phyloP scores from a whole-genome alignment of 108 stramenopile species.

The Pseudonitzschia delicatissima region DNA sequence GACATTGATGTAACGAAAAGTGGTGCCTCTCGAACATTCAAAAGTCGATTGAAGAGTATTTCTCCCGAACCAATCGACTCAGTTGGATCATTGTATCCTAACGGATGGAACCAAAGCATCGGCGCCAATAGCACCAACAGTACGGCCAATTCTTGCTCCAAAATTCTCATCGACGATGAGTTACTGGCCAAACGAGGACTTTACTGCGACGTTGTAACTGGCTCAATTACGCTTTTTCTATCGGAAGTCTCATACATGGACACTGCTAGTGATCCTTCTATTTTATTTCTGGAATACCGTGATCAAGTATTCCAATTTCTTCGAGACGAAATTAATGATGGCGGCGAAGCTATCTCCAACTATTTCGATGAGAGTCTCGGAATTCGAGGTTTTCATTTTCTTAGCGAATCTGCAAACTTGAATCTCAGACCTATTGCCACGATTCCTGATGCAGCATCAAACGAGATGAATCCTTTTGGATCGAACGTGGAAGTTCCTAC shows the following conservation, averaged over 20 bases:
- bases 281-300: background rate
- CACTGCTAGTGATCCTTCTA: constrained; percentile 1
- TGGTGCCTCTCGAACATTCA: background rate
- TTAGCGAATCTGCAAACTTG: constrained; percentile 1
- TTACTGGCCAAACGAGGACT: background rate
- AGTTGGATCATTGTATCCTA: constrained; percentile 6
- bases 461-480: background rate
- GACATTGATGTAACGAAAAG: background rate
- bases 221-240: constrained; percentile 9
- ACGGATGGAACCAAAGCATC: background rate
- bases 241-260: constrained; percentile 7
- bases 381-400: constrained; percentile 5
- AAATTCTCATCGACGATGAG: constrained; percentile 3
- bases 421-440: background rate
- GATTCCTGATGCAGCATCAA: background rate
- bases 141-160: background rate
- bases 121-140: background rate
- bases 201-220: constrained; percentile 7
- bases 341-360: background rate
- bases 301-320: constrained; percentile 4
- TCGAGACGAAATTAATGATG: constrained; percentile 1
- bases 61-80: constrained; percentile 9
- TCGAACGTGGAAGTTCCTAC: background rate
- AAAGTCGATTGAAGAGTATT: background rate
- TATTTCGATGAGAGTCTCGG: constrained; percentile 6